phyloP scores from a whole-genome alignment of 139 green algal genomes.

The Desmodesmus armatus region DNA sequence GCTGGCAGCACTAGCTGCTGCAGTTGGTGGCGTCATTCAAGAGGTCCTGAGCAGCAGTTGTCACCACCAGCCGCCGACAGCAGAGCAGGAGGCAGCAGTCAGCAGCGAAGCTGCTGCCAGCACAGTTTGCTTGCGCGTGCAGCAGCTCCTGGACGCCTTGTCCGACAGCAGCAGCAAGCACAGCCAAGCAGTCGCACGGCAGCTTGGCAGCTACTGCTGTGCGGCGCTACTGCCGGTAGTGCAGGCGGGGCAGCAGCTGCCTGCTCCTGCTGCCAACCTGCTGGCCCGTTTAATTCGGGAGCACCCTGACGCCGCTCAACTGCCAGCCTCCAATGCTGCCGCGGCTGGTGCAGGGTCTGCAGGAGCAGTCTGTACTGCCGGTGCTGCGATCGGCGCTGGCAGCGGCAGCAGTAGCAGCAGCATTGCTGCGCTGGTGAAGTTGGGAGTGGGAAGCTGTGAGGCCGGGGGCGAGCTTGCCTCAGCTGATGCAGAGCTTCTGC shows the following conservation, averaged over 20 bases:
- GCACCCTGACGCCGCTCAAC: too few species aligned
- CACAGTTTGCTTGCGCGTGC: neutral
- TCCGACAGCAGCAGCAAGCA: neutral
- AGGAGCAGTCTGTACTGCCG: neutral
- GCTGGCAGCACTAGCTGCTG: constrained; percentile 18
- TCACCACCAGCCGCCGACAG: neutral
- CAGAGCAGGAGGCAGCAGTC: constrained; percentile 31
- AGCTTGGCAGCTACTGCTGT: constrained; percentile 21
- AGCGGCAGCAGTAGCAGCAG: constrained; percentile 38
- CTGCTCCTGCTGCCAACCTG: neutral
- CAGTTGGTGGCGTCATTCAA: constrained; percentile 1
- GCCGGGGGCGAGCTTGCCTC: neutral
- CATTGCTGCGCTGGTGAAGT: constrained; percentile 9
- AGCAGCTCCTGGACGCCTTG: constrained; percentile 22
- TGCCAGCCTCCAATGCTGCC: too few species aligned
- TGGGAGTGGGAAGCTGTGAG: neutral
- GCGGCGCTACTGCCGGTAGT: constrained; percentile 22
- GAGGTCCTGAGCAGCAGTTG: constrained; percentile 1
- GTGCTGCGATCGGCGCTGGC: neutral
- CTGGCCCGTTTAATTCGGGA: constrained; percentile 6
- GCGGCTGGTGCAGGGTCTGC: neutral
- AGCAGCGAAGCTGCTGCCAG: constrained; percentile 17
- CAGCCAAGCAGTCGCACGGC: constrained; percentile 3
- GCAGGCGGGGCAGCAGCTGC: constrained; percentile 11
- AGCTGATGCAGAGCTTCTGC: constrained; percentile 25